phyloP scores from a whole-genome alignment of 208 protist species.

The Tetramitus jugosus region DNA sequence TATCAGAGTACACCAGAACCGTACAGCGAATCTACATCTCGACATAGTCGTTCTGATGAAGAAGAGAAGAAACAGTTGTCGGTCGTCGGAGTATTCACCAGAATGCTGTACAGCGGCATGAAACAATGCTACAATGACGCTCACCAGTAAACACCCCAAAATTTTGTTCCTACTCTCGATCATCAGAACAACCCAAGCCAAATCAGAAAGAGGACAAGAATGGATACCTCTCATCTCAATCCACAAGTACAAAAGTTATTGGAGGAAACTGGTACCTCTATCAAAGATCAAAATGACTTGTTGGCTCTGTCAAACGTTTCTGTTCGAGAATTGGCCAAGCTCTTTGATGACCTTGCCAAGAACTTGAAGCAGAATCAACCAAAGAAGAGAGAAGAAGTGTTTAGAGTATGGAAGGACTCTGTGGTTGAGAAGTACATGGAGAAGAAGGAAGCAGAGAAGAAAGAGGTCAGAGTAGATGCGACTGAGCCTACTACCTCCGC shows the following conservation, averaged over 20 bases:
- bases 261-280: background rate
- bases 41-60: no score
- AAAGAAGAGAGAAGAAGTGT: background rate
- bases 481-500: background rate
- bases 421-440: background rate
- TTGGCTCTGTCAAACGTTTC: background rate
- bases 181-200: no score
- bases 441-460: background rate
- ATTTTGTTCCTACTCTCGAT: no score
- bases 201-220: no score
- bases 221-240: no score
- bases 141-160: no score
- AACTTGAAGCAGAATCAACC: background rate
- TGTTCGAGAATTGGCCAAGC: background rate
- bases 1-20: no score
- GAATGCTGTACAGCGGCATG: no score
- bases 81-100: no score
- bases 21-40: no score
- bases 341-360: background rate
- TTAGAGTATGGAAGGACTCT: background rate
- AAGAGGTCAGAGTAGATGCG: background rate
- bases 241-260: background rate
- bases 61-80: no score
- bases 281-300: background rate
- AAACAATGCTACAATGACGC: no score